Percentiles rank a stretch among this genome's conserved stretches.
Conservation (phyloP, 345 rosid genomes). For the Eucalyptus victrix region DNA sequence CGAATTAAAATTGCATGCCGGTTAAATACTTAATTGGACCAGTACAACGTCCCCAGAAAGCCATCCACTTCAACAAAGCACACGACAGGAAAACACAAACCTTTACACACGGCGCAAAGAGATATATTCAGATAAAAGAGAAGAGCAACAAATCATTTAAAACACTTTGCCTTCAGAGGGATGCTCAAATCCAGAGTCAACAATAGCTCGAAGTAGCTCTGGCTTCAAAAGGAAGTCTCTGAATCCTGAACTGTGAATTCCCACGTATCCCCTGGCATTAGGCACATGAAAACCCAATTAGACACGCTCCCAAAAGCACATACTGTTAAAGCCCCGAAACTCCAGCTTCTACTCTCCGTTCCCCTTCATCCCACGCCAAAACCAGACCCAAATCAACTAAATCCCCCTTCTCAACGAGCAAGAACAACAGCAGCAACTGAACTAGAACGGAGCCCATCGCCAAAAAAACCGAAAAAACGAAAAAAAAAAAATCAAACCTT, state of each 20-base stretch:
- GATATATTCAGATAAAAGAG: not conserved
- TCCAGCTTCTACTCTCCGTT: not conserved
- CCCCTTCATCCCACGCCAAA: not conserved
- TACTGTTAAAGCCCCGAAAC: not conserved
- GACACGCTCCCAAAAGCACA: not conserved
- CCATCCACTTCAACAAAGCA: not conserved
- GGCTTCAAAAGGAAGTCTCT: slow-evolving; percentile 99
- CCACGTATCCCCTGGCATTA: slow-evolving; percentile 77
- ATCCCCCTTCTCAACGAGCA: not conserved
- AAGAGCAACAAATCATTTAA: not conserved
- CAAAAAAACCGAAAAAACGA: not conserved
- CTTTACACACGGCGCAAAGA: not conserved
- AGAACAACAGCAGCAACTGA: not conserved
- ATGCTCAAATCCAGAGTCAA: slow-evolving; percentile 99
- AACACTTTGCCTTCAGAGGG: slow-evolving; percentile 79
- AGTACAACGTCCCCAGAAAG: not conserved
- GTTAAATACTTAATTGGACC: not conserved
- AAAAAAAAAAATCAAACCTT: not conserved
- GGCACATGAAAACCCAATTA: not conserved
- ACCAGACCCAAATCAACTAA: not conserved
- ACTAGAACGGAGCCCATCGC: not conserved
- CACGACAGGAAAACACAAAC: not conserved
- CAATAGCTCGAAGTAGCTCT: slow-evolving; percentile 94
- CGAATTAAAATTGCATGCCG: not conserved
- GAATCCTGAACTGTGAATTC: slow-evolving; percentile 99